phyloP scores from a whole-genome alignment of 2,329 filamentous ascomycete genomes.

The Xylariaceae sp. region DNA sequence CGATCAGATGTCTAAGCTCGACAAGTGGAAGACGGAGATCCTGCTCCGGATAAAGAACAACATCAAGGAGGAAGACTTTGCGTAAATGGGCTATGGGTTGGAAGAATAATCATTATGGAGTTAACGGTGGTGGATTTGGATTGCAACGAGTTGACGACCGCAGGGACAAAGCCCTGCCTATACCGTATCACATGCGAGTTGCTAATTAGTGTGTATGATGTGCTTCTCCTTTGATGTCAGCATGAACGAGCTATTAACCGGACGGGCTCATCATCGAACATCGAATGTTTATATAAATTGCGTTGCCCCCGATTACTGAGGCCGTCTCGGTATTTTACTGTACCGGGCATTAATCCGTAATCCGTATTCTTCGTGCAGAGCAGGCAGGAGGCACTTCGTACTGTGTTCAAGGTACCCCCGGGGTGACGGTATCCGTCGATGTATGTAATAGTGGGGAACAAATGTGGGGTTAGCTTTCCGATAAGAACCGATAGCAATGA shows the following conservation, averaged over 20 bases:
- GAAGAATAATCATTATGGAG: slow-evolving; percentile 12
- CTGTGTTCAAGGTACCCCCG: neutral
- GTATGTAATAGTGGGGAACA: slow-evolving; percentile 19
- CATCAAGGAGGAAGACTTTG: slow-evolving; percentile 54
- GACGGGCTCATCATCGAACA: neutral
- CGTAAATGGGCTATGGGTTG: slow-evolving; percentile 19
- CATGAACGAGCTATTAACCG: neutral
- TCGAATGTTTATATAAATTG: neutral
- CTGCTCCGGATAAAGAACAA: slow-evolving; percentile 76
- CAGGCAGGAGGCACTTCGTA: neutral
- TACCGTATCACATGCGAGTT: slow-evolving; percentile 11
- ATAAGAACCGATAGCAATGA: slow-evolving; percentile 29
- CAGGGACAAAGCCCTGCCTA: slow-evolving; percentile 3
- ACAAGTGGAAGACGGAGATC: slow-evolving; percentile 94
- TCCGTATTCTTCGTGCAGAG: no score
- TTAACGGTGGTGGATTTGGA: slow-evolving; percentile 12
- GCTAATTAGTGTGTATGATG: slow-evolving; percentile 9
- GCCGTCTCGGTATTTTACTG: neutral
- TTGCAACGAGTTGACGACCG: slow-evolving; percentile 9
- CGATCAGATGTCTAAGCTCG: slow-evolving; percentile 79
- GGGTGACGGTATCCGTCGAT: neutral
- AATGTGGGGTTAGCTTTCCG: slow-evolving; percentile 26
- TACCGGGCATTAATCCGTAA: no score
- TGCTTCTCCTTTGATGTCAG: slow-evolving; percentile 6
- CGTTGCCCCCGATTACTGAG: neutral